Evolutionary conservation across 441 rosid genomes (phyloP), one percentile per base, ranked within the genome.

Genomic region (Eruca vesicaria): DNA sequence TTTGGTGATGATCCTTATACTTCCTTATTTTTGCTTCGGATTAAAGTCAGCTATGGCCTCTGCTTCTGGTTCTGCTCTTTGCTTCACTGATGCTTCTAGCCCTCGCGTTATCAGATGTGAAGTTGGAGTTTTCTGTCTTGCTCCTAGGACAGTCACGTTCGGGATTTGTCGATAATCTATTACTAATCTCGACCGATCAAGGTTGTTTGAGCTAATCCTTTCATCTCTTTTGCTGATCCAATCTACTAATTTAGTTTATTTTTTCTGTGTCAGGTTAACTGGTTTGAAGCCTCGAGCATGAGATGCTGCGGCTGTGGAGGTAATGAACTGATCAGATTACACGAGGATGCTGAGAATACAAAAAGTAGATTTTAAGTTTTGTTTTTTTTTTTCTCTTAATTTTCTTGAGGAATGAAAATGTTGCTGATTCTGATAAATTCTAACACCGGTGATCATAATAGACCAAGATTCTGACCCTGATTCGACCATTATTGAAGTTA

Each of bases 391-490:
- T 21, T 71, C 28, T 58, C 7, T 41, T 41, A 7, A 16, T 73
- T 33, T 68, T 7, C n/a, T 29, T 79, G 59, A 72, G 78, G 79
- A 74, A 61, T 63, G 77, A 65, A 67, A 68, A 85, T 81, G 73
- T 72, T 7, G 79, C 76, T 50, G 92, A 88, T 20, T 81, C 89
- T 15, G 97, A 90, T 35, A 72, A 72, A 76, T 89, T 63, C 99
- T 97, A 63, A 91, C 88, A 59, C 99, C 98, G 8, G 94, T 87
- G 65, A 98, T 95, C 70, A 89, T 95, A 80, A 88, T 95, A 60
- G 98, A 95, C 84, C 96, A 81, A 79, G 99, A 95, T 80, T 86
- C 99, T n/a, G 94, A 95, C 67, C 91, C 96, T 0, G 89, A 95
- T 69, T 97, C 97, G 33, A 95, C 98, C 31, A 50, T 95, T 8